Evolutionary conservation across 176 grass and related monocot genomes (phyloP), one percentile per base, ranked within the genome.

Genomic region (Avena eriantha): DNA sequence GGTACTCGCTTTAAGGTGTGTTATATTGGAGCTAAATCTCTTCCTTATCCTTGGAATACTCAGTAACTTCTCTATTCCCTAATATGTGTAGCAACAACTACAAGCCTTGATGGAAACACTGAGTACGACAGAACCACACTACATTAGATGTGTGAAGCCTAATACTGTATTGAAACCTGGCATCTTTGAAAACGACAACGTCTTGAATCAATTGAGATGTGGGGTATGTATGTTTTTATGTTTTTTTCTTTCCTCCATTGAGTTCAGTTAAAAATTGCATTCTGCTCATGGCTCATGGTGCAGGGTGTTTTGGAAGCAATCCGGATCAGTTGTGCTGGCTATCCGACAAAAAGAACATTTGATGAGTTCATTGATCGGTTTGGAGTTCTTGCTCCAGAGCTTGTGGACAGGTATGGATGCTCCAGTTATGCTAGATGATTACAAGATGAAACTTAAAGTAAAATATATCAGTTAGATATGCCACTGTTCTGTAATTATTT

Each of bases 261-360:
- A 10, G 13, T 83, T 83, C 49, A 19, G 1, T 76, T 10, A 14
- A 3, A 71, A 79, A 35, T 67, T 70, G 7, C 61, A 75, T 45
- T 51, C 3, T 59, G 18, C 21, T 67, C 70, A 83, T 87, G 60
- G 3, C 45, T 79, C 66, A 47, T 81, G 63, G 66, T 72, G 26
- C 75, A 98, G 96, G 96, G 96, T 91, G 96, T 98, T 77, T 69
- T 98, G 80, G 96, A 98, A 87, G 96, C 96, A 81, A 98, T 98
- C 35, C 86, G 96, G 82, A 98, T 98, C 48, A 98, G 96, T 58
- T 98, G 93, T 86, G 96, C 96, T 33, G 96, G 96, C 26, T 98
- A 98, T 91, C 96, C 96, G 45, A 98, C 96, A 64, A 98, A 94
- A 65, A 95, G 93, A 56, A 94, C 91, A 79, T 98, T 98, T 50